phyloP scores from a whole-genome alignment of 1,284 basidiomycete genomes.

The Porogramme epimiltina region DNA sequence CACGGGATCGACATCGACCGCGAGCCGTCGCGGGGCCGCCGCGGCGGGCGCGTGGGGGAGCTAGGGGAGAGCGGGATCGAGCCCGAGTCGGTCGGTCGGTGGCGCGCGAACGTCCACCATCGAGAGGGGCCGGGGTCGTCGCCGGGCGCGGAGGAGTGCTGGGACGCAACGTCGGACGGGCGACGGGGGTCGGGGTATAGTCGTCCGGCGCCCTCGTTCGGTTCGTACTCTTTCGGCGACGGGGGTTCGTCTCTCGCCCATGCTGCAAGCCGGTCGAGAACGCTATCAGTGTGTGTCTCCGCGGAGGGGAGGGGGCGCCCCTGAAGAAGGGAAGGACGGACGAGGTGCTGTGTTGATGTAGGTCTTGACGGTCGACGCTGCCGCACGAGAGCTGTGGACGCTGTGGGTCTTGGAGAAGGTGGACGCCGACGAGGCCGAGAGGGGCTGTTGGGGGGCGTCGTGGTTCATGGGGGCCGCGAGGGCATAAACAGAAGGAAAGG shows the following conservation, averaged over 20 bases:
- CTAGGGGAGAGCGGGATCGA: constrained; percentile 23
- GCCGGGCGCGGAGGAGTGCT: constrained; percentile 43
- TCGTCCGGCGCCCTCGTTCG: constrained; percentile 20
- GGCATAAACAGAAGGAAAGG: constrained; percentile 11
- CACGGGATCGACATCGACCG: constrained; percentile 33
- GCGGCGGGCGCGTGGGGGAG: constrained; percentile 10
- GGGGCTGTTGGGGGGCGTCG: constrained; percentile 22
- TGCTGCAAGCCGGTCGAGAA: constrained; percentile 42
- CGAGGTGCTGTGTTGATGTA: constrained; percentile 70
- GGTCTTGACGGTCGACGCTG: constrained; percentile 46
- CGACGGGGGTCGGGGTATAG: constrained; percentile 37
- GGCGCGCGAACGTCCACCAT: constrained; percentile 67
- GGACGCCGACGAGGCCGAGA: constrained; percentile 40
- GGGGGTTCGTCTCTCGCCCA: constrained; percentile 84
- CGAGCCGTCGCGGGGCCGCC: constrained; percentile 22
- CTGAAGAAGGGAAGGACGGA: constrained; percentile 39
- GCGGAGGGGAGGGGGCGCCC: constrained; percentile 2
- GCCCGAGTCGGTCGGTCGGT: constrained; percentile 25
- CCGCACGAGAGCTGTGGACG: constrained; percentile 40
- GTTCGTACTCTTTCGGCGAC: constrained; percentile 58
- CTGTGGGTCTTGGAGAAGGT: constrained; percentile 45
- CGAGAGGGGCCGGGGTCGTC: constrained; percentile 47
- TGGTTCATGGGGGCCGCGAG: constrained; percentile 17
- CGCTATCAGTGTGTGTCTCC: constrained; percentile 4
- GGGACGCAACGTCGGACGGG: constrained; percentile 53